Conservation (phyloP, 163 green algal genomes). For the Scenedesmus sp. region DNA sequence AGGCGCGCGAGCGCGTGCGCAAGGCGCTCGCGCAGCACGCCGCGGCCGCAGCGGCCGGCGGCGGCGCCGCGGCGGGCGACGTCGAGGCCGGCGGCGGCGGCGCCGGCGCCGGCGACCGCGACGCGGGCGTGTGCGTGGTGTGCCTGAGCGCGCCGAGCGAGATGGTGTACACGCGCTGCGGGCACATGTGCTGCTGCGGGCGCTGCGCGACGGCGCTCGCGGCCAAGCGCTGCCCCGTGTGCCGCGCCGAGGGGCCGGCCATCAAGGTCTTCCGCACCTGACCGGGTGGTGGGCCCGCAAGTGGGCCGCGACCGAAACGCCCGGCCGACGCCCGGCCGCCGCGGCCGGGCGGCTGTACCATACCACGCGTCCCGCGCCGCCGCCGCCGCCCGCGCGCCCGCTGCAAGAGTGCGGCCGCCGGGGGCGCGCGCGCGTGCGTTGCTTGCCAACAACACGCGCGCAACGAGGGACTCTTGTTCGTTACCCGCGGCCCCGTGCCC, state of each 20-base stretch:
- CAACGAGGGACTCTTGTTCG: too few species aligned
- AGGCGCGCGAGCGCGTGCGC: slow-evolving; percentile 38
- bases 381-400: too few species aligned
- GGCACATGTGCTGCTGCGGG: slow-evolving; percentile 67
- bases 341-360: too few species aligned
- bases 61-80: neutral
- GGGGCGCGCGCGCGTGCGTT: too few species aligned
- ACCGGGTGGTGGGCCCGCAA: neutral
- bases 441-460: too few species aligned
- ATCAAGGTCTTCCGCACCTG: slow-evolving; percentile 53
- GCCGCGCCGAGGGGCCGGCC: slow-evolving; percentile 33
- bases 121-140: slow-evolving; percentile 65
- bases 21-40: slow-evolving; percentile 8
- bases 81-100: slow-evolving; percentile 18
- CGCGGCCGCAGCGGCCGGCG: slow-evolving; percentile 6
- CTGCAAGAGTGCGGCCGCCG: too few species aligned
- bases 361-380: too few species aligned
- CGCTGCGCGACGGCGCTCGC: slow-evolving; percentile 45
- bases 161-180: slow-evolving; percentile 63
- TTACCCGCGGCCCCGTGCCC: too few species aligned
- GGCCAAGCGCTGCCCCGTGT: slow-evolving; percentile 59
- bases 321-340: too few species aligned
- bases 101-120: slow-evolving; percentile 28
- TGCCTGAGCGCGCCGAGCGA: slow-evolving; percentile 56
- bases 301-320: too few species aligned